Conservation (phyloP, 768 basidiomycete genomes). For the Boletus patriciae region DNA sequence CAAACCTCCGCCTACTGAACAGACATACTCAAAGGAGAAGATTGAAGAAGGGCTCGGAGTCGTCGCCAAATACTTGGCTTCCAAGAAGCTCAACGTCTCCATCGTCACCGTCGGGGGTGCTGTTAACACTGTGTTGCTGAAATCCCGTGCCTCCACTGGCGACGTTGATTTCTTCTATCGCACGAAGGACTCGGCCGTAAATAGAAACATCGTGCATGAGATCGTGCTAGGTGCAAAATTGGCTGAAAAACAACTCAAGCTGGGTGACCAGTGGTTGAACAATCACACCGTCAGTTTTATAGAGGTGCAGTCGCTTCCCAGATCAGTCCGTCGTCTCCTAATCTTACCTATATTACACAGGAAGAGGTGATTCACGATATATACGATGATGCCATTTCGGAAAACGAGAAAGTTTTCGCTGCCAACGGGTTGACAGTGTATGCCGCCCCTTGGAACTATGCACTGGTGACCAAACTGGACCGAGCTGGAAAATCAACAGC, state of each 20-base stretch:
- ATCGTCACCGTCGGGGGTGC: constrained; percentile 11
- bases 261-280: constrained; percentile 11
- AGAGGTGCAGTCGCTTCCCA: background rate
- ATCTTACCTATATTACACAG: background rate
- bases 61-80: constrained; percentile 3
- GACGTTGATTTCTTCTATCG: constrained; percentile 15
- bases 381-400: background rate
- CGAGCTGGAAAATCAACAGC: constrained; percentile 6
- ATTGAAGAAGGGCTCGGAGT: constrained; percentile 4
- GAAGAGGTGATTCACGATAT: background rate
- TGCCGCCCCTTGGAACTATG: constrained; percentile 12
- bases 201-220: background rate
- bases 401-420: constrained; percentile 2
- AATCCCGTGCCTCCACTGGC: constrained; percentile 7
- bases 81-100: constrained; percentile 1
- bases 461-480: constrained; percentile 11
- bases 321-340: background rate
- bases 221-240: background rate
- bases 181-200: background rate
- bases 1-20: no score
- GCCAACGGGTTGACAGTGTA: constrained; percentile 12
- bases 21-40: constrained; percentile 1
- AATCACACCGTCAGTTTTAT: constrained; percentile 9
- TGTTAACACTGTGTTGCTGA: constrained; percentile 8
- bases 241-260: background rate